Conservation (phyloP, 1,139 yeast species). For the Tardiomyces digboiensis region DNA sequence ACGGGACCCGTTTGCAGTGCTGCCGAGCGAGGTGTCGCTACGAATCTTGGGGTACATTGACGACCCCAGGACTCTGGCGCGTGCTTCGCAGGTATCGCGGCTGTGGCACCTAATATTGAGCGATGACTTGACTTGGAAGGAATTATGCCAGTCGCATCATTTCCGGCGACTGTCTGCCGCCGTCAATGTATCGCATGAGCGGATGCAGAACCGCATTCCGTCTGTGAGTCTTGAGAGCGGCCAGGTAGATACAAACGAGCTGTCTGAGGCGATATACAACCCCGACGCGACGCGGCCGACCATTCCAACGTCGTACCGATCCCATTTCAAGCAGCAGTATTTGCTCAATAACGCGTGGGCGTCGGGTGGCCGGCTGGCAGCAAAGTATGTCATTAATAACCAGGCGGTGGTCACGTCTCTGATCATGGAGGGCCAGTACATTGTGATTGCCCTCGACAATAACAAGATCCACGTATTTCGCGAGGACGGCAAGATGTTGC, state of each 20-base stretch:
- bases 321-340: conserved; percentile 35
- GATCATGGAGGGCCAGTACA: conserved; percentile 28
- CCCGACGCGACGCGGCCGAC: conserved; percentile 25
- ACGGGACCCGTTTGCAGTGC: conserved; percentile 74
- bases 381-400: conserved; percentile 28
- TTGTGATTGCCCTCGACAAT: conserved; percentile 34
- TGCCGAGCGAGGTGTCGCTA: conserved; percentile 76
- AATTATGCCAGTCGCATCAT: conserved; percentile 30
- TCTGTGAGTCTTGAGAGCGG: background rate
- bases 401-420: conserved; percentile 31
- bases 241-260: conserved; percentile 12
- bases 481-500: conserved; percentile 58
- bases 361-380: conserved; percentile 32
- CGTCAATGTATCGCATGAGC: conserved; percentile 10
- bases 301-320: conserved; percentile 29
- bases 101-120: conserved; percentile 32
- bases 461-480: conserved; percentile 34
- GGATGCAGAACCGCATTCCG: background rate
- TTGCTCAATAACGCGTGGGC: conserved; percentile 33
- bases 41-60: conserved; percentile 80
- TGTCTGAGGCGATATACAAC: conserved; percentile 25
- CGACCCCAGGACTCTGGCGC: conserved; percentile 32
- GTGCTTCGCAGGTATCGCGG: conserved; percentile 35
- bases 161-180: conserved; percentile 31
- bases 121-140: conserved; percentile 36